Base-by-base conservation (phyloP, 805 yeast species). In the Schizosaccharomyces octosporus region DNA sequence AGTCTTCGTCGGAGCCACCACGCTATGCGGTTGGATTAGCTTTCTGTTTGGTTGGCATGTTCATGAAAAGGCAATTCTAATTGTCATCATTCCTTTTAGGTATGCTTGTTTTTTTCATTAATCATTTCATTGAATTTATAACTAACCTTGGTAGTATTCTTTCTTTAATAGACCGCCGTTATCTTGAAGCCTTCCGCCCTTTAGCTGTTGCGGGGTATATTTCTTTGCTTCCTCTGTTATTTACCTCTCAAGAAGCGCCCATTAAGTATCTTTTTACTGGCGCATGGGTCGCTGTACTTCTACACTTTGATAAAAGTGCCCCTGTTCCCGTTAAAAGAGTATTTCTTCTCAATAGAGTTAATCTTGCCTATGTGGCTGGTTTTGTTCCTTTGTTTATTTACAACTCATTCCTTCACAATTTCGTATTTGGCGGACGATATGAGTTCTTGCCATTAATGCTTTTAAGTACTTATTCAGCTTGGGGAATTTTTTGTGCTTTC, bases 21-120 rank as follows among this genome's bases (percentile, higher is more conserved):
- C 96, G 0, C 76, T 90, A 59, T 90, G 97, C 72, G 97, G 94
- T 3, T 87, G 81, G 72, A 82, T 95, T 0, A 85, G 95, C 1
- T 93, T 86, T 68, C 72, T 93, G 59, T 93, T 93, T 72, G 98
- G 99, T 4, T 93, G 97, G 97, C 97, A 93, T 69, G 98, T 93
- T 29, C 98, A 93, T 73, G 98, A 93, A 72, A 93, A 93, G 76
- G 97, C 97, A 0, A 81, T 93, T n/a, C 77, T 93, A 76, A 71
- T 89, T 24, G 83, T 90, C 2, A 84, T 93, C 7, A 79, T 93
- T 65, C 99, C 99, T 0, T 82, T 87, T 6, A 31, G 32, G 32
- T 31, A 31, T 31, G 32, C 32, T 31, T 5, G 70, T 78, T 93
- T 5, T 5, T 65, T 27, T 24, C 27, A 32, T 55, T 19, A 27